Base-by-base conservation (phyloP, 768 basidiomycete genomes). In the Phlebiopsis flavidoalba region DNA sequence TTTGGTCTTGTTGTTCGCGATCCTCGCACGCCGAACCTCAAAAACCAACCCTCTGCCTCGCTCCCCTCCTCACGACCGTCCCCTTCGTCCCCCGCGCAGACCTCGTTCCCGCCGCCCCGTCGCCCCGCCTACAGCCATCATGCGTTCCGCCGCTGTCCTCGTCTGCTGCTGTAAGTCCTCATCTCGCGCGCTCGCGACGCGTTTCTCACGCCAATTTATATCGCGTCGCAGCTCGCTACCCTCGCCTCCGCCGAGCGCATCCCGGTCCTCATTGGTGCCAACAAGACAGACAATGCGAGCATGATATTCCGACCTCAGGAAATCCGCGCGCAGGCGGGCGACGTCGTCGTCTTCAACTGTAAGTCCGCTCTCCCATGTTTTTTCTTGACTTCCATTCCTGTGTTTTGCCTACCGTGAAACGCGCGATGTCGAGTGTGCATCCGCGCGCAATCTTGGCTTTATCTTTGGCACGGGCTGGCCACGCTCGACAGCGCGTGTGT, bases 301-400 rank as follows among this genome's bases (percentile, higher is more conserved):
- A 70, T 72, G 17, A 78, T 82, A 17, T 86, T 85, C 70, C 65
- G 72, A 31, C 83, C 83, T 15, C 63, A 68, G 49, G 69, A 65
- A 40, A 73, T 85, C n/a, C 65, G 57, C 22, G 85, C 83, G 10
- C 59, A 67, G 10, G 57, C 74, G 43, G 80, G 81, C 35, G 84
- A 86, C 63, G 71, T 73, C 14, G 78, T 87, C 60, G 33, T 76
- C 40, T 86, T 87, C 77, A 85, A 83, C 65, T 87, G 83, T 83
- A 66, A 60, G 76, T 66, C 5, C 17, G 19, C 21, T 50, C 46
- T 54, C 37, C 51, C 31, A 31, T n/a, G n/a, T 31, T 31, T 31
- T 31, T 31, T 31, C 3, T 31, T 31, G 26, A 31, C 26, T 31
- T 31, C 26, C 26, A 31, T 31, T 31, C 26, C 26, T 31, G 26